Conservation (phyloP, 1,284 basidiomycete species). For the Ganoderma resinaceum region DNA sequence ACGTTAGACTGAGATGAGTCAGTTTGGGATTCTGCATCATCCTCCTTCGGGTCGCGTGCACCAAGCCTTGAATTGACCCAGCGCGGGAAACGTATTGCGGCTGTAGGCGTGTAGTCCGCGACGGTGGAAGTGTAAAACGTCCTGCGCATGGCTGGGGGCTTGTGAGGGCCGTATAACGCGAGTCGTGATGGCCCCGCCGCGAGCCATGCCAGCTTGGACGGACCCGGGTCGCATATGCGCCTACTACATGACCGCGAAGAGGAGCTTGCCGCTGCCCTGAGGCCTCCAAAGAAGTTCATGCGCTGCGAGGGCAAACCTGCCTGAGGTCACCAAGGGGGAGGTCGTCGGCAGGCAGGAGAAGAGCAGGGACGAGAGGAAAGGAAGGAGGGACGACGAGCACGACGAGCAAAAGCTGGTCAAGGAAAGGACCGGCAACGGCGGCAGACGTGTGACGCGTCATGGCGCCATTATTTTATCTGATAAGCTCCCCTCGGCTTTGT, state of each 20-base stretch:
- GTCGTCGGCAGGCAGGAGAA: conserved; percentile 4
- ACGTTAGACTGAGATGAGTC: conserved; percentile 29
- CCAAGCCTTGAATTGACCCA: conserved; percentile 38
- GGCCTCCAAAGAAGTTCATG: conserved; percentile 41
- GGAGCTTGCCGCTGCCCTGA: conserved; percentile 33
- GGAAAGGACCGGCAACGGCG: conserved; percentile 24
- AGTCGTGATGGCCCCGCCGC: conserved; percentile 24
- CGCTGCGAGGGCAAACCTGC: conserved; percentile 20
- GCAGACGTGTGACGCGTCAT: conserved; percentile 30
- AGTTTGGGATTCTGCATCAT: conserved; percentile 22
- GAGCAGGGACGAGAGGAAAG: conserved; percentile 7
- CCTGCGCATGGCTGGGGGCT: conserved; percentile 24
- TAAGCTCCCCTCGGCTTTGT: conserved; percentile 19
- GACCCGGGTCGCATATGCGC: conserved; percentile 34
- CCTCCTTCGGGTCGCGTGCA: conserved; percentile 23
- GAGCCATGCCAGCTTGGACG: conserved; percentile 29
- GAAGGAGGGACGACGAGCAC: conserved; percentile 6
- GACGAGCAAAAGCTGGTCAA: conserved; percentile 22
- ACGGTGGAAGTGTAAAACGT: conserved; percentile 42
- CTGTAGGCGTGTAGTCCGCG: conserved; percentile 38
- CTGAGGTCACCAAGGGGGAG: conserved; percentile 20
- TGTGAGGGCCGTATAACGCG: conserved; percentile 18
- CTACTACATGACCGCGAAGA: conserved; percentile 39
- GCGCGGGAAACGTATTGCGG: conserved; percentile 36
- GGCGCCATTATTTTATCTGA: conserved; percentile 16